Conservation (phyloP, 805 yeast genomes). For the Barnettozyma wickerhamii region DNA sequence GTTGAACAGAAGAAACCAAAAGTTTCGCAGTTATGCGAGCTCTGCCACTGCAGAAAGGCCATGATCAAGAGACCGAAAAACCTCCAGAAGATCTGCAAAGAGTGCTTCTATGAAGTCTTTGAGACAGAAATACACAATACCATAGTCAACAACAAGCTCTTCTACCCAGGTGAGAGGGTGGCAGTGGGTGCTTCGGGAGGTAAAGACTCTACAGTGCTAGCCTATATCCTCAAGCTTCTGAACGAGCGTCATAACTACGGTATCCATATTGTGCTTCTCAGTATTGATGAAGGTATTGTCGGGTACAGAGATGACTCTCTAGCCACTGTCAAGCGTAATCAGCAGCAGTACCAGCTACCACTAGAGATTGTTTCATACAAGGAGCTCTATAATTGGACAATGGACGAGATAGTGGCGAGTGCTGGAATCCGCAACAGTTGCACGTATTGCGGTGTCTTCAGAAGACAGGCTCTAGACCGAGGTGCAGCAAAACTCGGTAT, state of each 20-base stretch:
- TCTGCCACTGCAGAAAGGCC: conserved; percentile 79
- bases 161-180: conserved; percentile 75
- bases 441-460: conserved; percentile 95
- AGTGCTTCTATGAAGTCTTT: conserved; percentile 84
- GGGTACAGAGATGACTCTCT: conserved; percentile 97
- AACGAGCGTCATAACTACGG: conserved; percentile 90
- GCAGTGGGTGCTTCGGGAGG: conserved; percentile 99
- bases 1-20: conserved; percentile 21
- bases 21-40: conserved; percentile 61
- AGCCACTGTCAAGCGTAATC: conserved; percentile 94
- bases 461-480: conserved; percentile 94
- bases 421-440: conserved; percentile 94
- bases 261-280: conserved; percentile 71
- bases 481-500: conserved; percentile 88
- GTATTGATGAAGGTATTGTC: conserved; percentile 94
- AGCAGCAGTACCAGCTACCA: conserved; percentile 76
- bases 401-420: conserved; percentile 95
- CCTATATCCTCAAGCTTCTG: conserved; percentile 77
- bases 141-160: conserved; percentile 63
- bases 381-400: conserved; percentile 93
- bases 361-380: conserved; percentile 78
- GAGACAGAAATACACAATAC: conserved; percentile 96
- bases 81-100: conserved; percentile 82
- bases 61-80: conserved; percentile 91
- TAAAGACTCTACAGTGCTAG: conserved; percentile 94